Base-by-base conservation (phyloP, 2,329 filamentous ascomycete genomes). In the Colletotrichum sp. region DNA sequence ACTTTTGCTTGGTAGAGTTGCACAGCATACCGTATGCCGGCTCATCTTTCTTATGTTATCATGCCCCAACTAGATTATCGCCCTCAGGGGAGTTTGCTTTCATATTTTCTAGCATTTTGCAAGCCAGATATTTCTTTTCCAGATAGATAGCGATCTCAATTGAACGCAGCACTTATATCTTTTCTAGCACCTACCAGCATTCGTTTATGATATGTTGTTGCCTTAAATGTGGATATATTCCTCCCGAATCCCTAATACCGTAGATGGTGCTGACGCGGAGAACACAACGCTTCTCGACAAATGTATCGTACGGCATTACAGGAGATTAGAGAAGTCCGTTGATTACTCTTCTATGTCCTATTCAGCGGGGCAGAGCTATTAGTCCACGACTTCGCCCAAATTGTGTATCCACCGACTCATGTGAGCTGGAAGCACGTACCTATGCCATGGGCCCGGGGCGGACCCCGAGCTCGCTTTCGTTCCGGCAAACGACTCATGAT, bases 131-230 rank as follows among this genome's bases (percentile, higher is more conserved):
- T 52, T 52, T 52, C n/a, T 52, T 52, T 8, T 52, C n/a, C 13
- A 22, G 10, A 22, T 24, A 52, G 44, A 52, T 8, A 22, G 44
- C 44, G 12, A 52, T 13, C 4, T 5, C 10, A 22, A 7, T 52
- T 52, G 44, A 52, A 52, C n/a, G 5, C 12, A 52, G 44, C n/a
- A 52, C n/a, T 52, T 8, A 8, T 13, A 13, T 22, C 6, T 52
- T 24, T 1, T 22, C 1, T 13, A 4, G 8, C 6, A 52, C 10
- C n/a, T 4, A 8, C 4, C n/a, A 12, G 13, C 5, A 13, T 52
- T 52, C 12, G 39, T 2, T 3, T n/a, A 48, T 7, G 36, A 44
- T 9, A 8, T 44, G 16, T 44, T 44, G 16, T n/a, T 48, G 18
- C 39, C 39, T 48, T n/a, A n/a, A n/a, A 12, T 48, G 39, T 48